phyloP scores from a whole-genome alignment of 2,329 filamentous ascomycete species.

The Myriosclerotinia scirpicola region DNA sequence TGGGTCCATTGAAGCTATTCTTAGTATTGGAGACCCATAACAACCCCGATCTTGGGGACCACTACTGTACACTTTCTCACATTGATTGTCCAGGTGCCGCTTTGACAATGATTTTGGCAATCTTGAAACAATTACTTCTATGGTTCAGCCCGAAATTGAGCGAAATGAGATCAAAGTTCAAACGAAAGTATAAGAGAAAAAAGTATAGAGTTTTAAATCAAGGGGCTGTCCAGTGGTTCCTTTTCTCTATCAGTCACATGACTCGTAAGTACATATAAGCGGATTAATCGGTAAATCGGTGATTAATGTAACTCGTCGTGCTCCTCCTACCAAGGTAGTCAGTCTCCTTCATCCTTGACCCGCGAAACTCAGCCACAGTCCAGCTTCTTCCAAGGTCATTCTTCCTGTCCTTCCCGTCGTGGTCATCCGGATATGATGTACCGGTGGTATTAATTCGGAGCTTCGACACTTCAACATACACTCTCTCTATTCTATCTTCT shows the following conservation, averaged over 20 bases:
- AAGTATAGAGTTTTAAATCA: too few species aligned
- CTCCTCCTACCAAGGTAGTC: not conserved
- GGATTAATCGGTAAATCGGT: not conserved
- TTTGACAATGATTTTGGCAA: not conserved
- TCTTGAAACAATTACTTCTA: not conserved
- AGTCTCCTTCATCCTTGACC: not conserved
- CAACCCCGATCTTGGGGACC: not conserved
- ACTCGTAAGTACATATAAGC: too few species aligned
- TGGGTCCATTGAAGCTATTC: slow-evolving; percentile 6
- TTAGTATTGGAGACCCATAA: not conserved
- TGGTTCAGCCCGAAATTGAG: slow-evolving; percentile 2
- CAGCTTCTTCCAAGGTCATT: too few species aligned
- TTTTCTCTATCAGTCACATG: too few species aligned
- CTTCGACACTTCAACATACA: not conserved
- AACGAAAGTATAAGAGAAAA: too few species aligned
- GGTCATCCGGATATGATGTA: not conserved
- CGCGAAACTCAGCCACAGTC: not conserved
- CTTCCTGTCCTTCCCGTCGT: not conserved
- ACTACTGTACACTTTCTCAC: not conserved
- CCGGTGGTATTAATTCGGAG: not conserved
- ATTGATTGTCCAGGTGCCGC: not conserved
- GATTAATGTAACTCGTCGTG: not conserved
- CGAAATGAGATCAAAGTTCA: not conserved
- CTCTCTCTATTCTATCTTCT: not conserved
- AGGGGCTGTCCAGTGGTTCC: too few species aligned